phyloP scores from a whole-genome alignment of 2,329 filamentous ascomycete species.

The Fusarium poae region DNA sequence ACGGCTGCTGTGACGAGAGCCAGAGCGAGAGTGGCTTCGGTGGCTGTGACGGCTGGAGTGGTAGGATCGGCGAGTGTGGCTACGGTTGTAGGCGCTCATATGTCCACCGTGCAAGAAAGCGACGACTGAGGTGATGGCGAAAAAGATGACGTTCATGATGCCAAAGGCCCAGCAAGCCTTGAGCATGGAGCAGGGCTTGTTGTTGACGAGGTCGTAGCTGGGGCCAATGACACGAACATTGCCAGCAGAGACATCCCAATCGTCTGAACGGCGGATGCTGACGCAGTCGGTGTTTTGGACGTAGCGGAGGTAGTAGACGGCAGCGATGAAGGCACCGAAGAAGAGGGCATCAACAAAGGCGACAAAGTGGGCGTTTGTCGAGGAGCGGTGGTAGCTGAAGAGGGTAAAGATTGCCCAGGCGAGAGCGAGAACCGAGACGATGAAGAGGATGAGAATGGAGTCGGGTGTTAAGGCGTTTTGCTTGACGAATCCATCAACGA shows the following conservation, averaged over 20 bases:
- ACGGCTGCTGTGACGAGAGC: slow-evolving; percentile 57
- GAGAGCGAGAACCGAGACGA: slow-evolving; percentile 72
- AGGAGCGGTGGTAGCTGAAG: slow-evolving; percentile 74
- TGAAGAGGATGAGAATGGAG: slow-evolving; percentile 75
- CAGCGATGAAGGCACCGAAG: slow-evolving; percentile 73
- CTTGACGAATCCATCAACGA: slow-evolving; percentile 70
- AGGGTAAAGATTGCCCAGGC: slow-evolving; percentile 75
- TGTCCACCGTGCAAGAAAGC: slow-evolving; percentile 71
- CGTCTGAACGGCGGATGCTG: slow-evolving; percentile 62
- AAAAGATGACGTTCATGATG: slow-evolving; percentile 89
- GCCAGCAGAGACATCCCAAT: slow-evolving; percentile 71
- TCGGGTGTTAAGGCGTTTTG: slow-evolving; percentile 70
- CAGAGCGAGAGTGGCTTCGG: slow-evolving; percentile 55
- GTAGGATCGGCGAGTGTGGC: slow-evolving; percentile 51
- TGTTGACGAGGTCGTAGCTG: slow-evolving; percentile 65
- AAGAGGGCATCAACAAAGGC: slow-evolving; percentile 71
- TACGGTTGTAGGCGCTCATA: slow-evolving; percentile 59
- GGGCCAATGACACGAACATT: slow-evolving; percentile 68
- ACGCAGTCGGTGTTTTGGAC: slow-evolving; percentile 76
- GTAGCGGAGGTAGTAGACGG: slow-evolving; percentile 69
- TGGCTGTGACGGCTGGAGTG: slow-evolving; percentile 58
- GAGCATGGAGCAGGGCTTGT: slow-evolving; percentile 90
- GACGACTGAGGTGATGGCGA: slow-evolving; percentile 80
- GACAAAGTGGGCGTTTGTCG: slow-evolving; percentile 71
- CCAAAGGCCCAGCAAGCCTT: slow-evolving; percentile 91